Evolutionary conservation across 164 flowering plant genomes (phyloP), one percentile per base, ranked within the genome.

Genomic region (Dillenia turbinata): DNA sequence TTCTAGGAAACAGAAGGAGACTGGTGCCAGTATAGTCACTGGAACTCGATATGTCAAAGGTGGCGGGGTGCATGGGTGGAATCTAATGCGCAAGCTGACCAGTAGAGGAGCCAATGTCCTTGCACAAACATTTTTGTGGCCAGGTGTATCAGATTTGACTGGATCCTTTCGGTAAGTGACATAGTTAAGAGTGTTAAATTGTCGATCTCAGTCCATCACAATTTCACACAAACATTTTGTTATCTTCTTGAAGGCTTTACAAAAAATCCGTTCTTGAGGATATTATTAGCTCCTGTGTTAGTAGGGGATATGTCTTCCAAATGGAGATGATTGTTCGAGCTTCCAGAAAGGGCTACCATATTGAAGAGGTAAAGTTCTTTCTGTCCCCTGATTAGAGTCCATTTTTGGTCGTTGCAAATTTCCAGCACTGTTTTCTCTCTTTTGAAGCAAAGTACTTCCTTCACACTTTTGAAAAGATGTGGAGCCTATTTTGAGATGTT

Each of bases 1-100:
- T 54, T 56, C 49, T 64, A 94, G 99, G 81, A 91, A 90, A 70
- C 99, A 95, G 72, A 69, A 69, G 66, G 96, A 86, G 68, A 89
- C 97, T 60, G 89, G 85, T 74, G 97, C 99, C 40, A 79, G 84
- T 72, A 92, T 92, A 69, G 99, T 92, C 56, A 92, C 99, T 46
- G 97, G 99, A 56, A 92, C 99, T 51, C 79, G 99, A 16, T 95
- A 95, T 79, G 97, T 95, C 50, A 75, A 66, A 74, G 96, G 97
- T 71, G 99, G 99, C 56, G 97, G 97, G 61, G 97, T 95, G 24
- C 97, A 92, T 72, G 97, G 99, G n/a, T 95, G 97, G 99, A 95
- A 76, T 71, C 87, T 95, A 52, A 89, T 88, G 97, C 96, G 97
- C 59, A 95, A 95, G 69, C 74, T 95, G 73, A 95, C 99, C 9